Evolutionary conservation across 345 rosid species (phyloP).

Genomic region (Leavenworthia alabamica): DNA sequence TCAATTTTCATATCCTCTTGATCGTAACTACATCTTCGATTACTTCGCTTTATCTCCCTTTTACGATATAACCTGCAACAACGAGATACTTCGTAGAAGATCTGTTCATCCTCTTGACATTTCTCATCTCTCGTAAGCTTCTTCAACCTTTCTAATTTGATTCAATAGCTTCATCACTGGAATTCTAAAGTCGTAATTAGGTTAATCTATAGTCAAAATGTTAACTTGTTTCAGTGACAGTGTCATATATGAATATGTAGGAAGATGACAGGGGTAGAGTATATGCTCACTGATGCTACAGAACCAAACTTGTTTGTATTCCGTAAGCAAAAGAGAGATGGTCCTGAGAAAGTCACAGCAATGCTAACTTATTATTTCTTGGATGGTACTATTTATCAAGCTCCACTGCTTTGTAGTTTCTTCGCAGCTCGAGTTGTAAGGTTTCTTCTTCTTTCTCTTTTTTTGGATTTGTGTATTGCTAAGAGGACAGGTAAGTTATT

Average conservation of each 20-base stretch:
- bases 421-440: conserved; percentile 86
- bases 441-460: conserved; percentile 8
- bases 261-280: conserved; percentile 81
- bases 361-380: conserved; percentile 74
- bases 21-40: too few species aligned
- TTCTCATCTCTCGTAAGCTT: conserved; percentile 74
- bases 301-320: conserved; percentile 86
- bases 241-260: conserved; percentile 18
- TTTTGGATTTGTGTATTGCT: conserved; percentile 3
- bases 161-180: neutral
- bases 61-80: too few species aligned
- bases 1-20: too few species aligned
- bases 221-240: neutral
- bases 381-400: conserved; percentile 92
- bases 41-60: too few species aligned
- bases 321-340: conserved; percentile 86
- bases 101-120: conserved; percentile 79
- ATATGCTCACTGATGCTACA: conserved; percentile 59
- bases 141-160: too few species aligned
- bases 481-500: neutral
- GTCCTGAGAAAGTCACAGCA: conserved; percentile 79
- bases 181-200: neutral
- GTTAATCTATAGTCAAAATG: too few species aligned
- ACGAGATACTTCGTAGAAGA: too few species aligned
- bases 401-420: conserved; percentile 81